Base-by-base conservation (phyloP, 148 eudicot genomes). In the Arbutus unedo region DNA sequence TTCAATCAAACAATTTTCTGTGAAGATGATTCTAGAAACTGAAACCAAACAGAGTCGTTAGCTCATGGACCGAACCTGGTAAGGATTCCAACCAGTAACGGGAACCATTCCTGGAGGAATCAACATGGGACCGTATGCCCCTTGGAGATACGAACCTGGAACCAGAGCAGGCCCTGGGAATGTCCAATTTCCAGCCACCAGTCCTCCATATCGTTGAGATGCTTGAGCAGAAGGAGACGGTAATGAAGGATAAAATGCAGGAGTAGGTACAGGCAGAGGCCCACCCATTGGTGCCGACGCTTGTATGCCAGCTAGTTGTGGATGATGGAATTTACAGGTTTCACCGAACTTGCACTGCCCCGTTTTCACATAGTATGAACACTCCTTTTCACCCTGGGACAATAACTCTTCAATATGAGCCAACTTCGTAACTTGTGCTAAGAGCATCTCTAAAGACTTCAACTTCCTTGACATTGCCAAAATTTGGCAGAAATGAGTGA, bases 291-390 rank as follows among this genome's bases (percentile, higher is more conserved):
- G 85, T 41, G 83, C 80, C 60, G 87, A 86, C 80, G 86, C 44
- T 53, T 87, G 90, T 68, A 87, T 82, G 51, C 88, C 89, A 45
- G 91, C 85, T 53, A 93, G 91, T 73, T 91, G 95, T 59, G 98
- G 98, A 86, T 95, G 98, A 86, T 96, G 88, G 86, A 94, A 96
- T 89, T 96, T 96, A 87, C 98, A 96, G 31, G 98, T 91, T 86
- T 81, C 83, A 25, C 98, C 98, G 83, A 93, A 96, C 86, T 96
- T 96, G 87, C 98, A 96, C 64, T 93, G 93, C 86, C 98, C 98
- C 23, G 92, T 94, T 87, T 90, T 96, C 83, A 90, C 81, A 86
- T 91, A 96, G 83, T 96, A 96, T 8, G 95, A 84, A 80, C 98
- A 96, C 85, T 96, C 98, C 81, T 94, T 96, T 87, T 96, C 98